These are phyloP conservation scores for Kondoa subrosea DNA, from an alignment of 768 basidiomycete genomes.

Conservation along the genomic window DNA sequence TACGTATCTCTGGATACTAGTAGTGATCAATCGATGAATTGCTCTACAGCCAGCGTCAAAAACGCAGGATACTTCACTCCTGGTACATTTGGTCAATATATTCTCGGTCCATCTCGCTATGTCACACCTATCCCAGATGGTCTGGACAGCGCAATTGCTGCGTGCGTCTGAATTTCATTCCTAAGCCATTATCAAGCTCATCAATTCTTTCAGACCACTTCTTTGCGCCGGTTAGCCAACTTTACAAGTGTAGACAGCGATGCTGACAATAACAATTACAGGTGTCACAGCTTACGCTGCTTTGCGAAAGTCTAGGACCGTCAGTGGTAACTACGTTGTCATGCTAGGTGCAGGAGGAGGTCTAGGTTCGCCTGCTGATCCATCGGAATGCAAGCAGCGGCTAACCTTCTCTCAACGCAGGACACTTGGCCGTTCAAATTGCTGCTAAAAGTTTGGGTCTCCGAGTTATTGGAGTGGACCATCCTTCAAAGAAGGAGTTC, in stretches of 20 bases:
- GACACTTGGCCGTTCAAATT: slow-evolving; percentile 55
- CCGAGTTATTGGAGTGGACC: slow-evolving; percentile 61
- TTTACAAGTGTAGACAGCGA: too few relatives aligned
- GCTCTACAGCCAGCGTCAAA: slow-evolving; percentile 3
- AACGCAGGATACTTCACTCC: slow-evolving; percentile 53
- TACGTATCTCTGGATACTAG: too few relatives aligned
- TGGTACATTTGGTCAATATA: slow-evolving; percentile 32
- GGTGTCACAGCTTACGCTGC: slow-evolving; percentile 33
- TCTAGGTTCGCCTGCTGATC: background rate
- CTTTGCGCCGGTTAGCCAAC: slow-evolving; percentile 35
- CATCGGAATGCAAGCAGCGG: too few relatives aligned
- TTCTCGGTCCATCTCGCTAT: slow-evolving; percentile 32
- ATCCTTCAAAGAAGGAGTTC: slow-evolving; percentile 45
- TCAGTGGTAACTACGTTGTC: slow-evolving; percentile 40
- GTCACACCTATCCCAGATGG: slow-evolving; percentile 65
- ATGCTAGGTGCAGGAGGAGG: background rate
- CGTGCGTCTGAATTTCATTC: slow-evolving; percentile 40
- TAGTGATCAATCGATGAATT: too few relatives aligned
- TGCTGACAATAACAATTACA: too few relatives aligned
- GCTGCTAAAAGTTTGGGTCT: slow-evolving; percentile 53
- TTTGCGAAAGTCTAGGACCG: slow-evolving; percentile 36
- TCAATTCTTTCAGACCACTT: too few relatives aligned
- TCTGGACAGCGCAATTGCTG: slow-evolving; percentile 41
- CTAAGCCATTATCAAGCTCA: too few relatives aligned
- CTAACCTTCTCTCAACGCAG: background rate